Evolutionary conservation across 1,139 yeast species (phyloP).

Genomic region (Geotrichum klebahnii): DNA sequence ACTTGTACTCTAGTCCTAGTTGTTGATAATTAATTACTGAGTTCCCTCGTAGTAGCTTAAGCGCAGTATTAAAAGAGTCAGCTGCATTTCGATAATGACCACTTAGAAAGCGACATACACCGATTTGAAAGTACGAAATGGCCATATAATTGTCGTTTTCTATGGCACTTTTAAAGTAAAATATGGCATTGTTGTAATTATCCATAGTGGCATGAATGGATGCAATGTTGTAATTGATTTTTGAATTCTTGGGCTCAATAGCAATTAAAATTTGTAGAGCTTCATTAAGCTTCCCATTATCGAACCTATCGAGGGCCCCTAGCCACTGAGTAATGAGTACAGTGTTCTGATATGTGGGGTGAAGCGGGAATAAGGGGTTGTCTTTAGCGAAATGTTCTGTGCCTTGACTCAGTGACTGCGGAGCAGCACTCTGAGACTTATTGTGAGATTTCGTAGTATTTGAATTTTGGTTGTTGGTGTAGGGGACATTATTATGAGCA

Average conservation of each 20-base stretch:
- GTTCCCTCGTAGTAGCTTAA: conserved; percentile 28
- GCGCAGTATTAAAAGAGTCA: conserved; percentile 27
- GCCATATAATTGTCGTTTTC: conserved; percentile 29
- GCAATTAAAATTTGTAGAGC: conserved; percentile 15
- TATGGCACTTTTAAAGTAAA: conserved; percentile 24
- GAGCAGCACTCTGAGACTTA: neutral
- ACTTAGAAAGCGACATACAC: conserved; percentile 28
- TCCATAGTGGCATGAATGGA: conserved; percentile 24
- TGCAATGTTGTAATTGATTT: conserved; percentile 26
- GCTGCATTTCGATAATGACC: conserved; percentile 27
- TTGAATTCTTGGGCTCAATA: conserved; percentile 19
- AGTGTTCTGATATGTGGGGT: conserved; percentile 3
- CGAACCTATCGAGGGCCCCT: conserved; percentile 19
- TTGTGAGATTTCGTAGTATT: neutral
- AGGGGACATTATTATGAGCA: neutral
- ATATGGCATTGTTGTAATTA: conserved; percentile 22
- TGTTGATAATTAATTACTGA: conserved; percentile 29
- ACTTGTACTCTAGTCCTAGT: conserved; percentile 27
- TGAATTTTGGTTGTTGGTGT: no score
- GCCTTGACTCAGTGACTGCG: neutral
- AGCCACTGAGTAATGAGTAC: conserved; percentile 19
- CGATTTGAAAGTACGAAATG: conserved; percentile 29
- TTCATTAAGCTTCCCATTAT: conserved; percentile 14
- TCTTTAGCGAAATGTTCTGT: neutral
- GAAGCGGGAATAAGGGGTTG: neutral